Conservation (phyloP, 1,284 basidiomycete genomes). For the Porodaedalea pini region DNA sequence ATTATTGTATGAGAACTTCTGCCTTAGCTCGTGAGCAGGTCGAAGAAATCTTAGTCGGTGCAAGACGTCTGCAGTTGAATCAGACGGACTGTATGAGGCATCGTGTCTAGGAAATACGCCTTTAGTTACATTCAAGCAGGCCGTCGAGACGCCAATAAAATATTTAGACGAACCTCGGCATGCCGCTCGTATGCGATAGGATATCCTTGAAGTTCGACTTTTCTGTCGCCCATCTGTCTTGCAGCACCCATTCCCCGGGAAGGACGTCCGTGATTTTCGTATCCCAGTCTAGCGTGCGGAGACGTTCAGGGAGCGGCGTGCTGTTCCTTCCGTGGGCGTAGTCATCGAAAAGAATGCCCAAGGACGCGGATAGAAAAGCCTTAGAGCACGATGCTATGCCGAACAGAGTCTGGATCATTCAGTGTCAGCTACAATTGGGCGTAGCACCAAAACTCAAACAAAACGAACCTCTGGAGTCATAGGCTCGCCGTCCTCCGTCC, state of each 20-base stretch:
- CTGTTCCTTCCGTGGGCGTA: conserved; percentile 29
- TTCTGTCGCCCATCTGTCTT: conserved; percentile 34
- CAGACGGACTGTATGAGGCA: conserved; percentile 12
- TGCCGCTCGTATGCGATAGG: conserved; percentile 25
- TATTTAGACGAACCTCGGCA: conserved; percentile 24
- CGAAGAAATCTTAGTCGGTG: conserved; percentile 33
- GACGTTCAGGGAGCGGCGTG: conserved; percentile 28
- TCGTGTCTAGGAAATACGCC: conserved; percentile 10
- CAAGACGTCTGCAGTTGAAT: conserved; percentile 6
- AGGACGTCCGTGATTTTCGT: conserved; percentile 40
- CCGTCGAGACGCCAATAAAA: background rate
- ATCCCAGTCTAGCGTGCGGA: conserved; percentile 31
- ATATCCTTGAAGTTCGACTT: conserved; percentile 39
- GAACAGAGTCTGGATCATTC: conserved; percentile 35
- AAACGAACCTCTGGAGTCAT: conserved; percentile 30
- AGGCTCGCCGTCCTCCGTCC: conserved; percentile 31
- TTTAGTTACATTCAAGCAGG: background rate
- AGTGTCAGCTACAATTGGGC: background rate
- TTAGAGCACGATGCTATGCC: conserved; percentile 45
- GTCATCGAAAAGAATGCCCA: conserved; percentile 38
- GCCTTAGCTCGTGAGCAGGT: conserved; percentile 38
- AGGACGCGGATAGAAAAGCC: conserved; percentile 37
- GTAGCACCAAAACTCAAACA: background rate
- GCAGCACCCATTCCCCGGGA: conserved; percentile 37
- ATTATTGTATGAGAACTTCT: conserved; percentile 45